Conservation (phyloP, 2,329 filamentous ascomycete species). For the Fonsecaea nubica region DNA sequence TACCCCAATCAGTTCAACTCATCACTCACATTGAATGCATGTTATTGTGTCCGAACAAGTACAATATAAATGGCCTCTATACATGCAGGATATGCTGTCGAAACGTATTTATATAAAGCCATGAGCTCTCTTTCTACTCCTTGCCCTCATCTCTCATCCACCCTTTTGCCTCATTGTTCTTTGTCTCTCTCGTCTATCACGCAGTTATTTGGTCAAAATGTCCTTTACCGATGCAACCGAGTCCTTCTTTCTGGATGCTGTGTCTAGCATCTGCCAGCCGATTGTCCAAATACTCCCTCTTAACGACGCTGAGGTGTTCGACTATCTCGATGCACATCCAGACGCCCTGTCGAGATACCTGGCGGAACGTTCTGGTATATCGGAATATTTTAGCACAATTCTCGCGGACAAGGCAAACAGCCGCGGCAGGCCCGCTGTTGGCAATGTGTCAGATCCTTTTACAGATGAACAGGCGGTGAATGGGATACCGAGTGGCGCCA, state of each 20-base stretch:
- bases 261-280: slow-evolving; percentile 12
- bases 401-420: not conserved
- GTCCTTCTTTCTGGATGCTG: slow-evolving; percentile 27
- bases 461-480: slow-evolving; percentile 2
- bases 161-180: not conserved
- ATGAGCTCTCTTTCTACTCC: not conserved
- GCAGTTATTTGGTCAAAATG: slow-evolving; percentile 19
- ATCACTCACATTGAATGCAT: not conserved
- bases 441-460: slow-evolving; percentile 1
- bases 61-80: not conserved
- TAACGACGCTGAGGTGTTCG: slow-evolving; percentile 18
- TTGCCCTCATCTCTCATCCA: not conserved
- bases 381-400: slow-evolving; percentile 14
- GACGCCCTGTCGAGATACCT: slow-evolving; percentile 25
- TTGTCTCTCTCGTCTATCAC: not conserved
- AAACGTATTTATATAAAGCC: not conserved
- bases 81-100: not conserved
- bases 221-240: slow-evolving; percentile 21
- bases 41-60: not conserved
- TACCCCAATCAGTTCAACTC: not conserved
- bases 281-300: slow-evolving; percentile 22
- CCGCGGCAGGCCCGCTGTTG: not conserved
- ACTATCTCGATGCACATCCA: slow-evolving; percentile 32
- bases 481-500: not conserved
- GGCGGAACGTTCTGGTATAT: slow-evolving; percentile 14